Percentiles rank a stretch among this genome's conserved stretches.
phyloP scores from a whole-genome alignment of 2,329 filamentous ascomycete genomes.

The Chaetomiaceae sp. region DNA sequence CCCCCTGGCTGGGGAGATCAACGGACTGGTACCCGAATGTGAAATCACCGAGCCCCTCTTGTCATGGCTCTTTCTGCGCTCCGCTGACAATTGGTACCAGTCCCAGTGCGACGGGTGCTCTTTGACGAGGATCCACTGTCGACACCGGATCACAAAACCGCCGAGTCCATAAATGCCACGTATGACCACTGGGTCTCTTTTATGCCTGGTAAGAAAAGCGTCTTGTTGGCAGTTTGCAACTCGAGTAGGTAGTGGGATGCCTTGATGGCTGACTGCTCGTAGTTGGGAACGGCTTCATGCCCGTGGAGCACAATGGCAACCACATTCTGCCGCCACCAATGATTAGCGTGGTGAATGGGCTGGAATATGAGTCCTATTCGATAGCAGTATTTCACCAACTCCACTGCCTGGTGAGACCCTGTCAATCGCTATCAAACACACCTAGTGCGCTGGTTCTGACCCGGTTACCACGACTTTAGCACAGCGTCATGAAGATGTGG shows the following conservation, averaged over 20 bases:
- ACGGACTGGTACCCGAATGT: conserved; percentile 14
- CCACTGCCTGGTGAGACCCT: conserved; percentile 9
- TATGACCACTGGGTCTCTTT: conserved; percentile 4
- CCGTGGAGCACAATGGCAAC: background rate
- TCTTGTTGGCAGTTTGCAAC: too few species aligned
- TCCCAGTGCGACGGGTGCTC: background rate
- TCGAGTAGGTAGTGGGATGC: too few species aligned
- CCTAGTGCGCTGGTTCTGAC: background rate
- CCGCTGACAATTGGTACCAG: background rate
- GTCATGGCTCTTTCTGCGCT: background rate
- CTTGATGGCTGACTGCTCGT: background rate
- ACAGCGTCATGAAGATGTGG: conserved; percentile 11
- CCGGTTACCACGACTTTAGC: background rate
- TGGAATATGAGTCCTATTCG: conserved; percentile 5
- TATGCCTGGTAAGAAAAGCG: conserved; percentile 1
- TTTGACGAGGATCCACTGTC: conserved; percentile 4
- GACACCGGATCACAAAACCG: conserved; percentile 12
- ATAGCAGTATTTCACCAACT: conserved; percentile 15
- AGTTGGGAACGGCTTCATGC: conserved; percentile 10
- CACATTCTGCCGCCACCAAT: conserved; percentile 9
- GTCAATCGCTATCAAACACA: background rate
- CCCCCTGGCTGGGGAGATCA: conserved; percentile 8
- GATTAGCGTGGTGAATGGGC: background rate
- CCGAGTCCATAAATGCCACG: conserved; percentile 8
- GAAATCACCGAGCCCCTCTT: background rate